Percentiles rank a stretch among this genome's conserved stretches.
These are phyloP conservation scores for Gentiana straminea DNA, from an alignment of 257 asterid species.

Conservation along the genomic window DNA sequence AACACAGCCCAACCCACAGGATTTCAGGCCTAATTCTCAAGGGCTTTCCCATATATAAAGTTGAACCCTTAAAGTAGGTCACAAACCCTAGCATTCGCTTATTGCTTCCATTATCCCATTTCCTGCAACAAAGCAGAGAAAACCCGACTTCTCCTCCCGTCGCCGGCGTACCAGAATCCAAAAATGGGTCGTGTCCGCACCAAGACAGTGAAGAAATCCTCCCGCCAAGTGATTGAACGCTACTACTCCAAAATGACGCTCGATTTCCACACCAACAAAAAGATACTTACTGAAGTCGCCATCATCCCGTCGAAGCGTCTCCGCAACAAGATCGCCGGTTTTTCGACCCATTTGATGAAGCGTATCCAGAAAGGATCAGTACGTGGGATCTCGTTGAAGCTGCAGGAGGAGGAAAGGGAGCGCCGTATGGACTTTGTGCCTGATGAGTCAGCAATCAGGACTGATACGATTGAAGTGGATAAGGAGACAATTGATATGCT, in stretches of 20 bases:
- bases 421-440: conserved; percentile 47
- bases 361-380: conserved; percentile 36
- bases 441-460: conserved; percentile 46
- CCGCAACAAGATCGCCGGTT: conserved; percentile 34
- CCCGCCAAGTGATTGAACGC: conserved; percentile 40
- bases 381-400: conserved; percentile 31
- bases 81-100: background rate
- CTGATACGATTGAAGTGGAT: conserved; percentile 36
- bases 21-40: no score
- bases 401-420: conserved; percentile 40
- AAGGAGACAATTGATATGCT: conserved; percentile 45
- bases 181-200: conserved; percentile 48
- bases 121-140: background rate
- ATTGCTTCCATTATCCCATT: background rate
- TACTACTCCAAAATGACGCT: conserved; percentile 44
- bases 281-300: conserved; percentile 32
- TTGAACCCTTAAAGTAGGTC: no score
- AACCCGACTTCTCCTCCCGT: background rate
- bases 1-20: no score
- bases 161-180: background rate
- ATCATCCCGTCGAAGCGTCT: conserved; percentile 36
- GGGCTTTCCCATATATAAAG: no score
- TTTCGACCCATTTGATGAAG: conserved; percentile 39
- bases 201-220: conserved; percentile 44
- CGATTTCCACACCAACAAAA: conserved; percentile 44